Conservation (phyloP, 495 filamentous ascomycete species). For the Lentithecium fluviatile region DNA sequence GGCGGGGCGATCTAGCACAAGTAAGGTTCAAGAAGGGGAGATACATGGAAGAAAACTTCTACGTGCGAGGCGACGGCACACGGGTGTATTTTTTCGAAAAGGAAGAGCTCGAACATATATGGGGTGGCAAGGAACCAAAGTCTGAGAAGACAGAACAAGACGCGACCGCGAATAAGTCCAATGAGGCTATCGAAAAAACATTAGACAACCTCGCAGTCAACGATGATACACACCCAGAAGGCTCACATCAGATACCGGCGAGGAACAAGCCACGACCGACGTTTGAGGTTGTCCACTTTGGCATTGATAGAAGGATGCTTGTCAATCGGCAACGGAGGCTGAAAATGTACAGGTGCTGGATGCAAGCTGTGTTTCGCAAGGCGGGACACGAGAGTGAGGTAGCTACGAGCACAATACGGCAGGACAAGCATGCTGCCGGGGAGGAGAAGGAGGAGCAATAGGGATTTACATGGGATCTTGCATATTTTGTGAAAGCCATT, state of each 20-base stretch:
- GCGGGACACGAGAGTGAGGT: slow-evolving; percentile 39
- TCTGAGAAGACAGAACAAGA: slow-evolving; percentile 21
- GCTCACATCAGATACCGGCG: neutral
- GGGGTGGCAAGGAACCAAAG: slow-evolving; percentile 51
- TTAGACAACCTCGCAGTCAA: slow-evolving; percentile 5
- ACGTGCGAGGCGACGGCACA: slow-evolving; percentile 91
- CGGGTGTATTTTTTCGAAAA: slow-evolving; percentile 95
- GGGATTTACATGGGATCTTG: too few relatives aligned
- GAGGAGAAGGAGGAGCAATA: slow-evolving; percentile 4
- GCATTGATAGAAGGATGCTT: slow-evolving; percentile 78
- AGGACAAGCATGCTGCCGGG: slow-evolving; percentile 17
- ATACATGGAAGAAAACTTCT: slow-evolving; percentile 94
- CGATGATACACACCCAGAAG: slow-evolving; percentile 29
- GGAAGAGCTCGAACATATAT: slow-evolving; percentile 77
- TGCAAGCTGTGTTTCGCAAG: slow-evolving; percentile 88
- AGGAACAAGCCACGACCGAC: slow-evolving; percentile 19
- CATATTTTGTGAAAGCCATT: too few relatives aligned
- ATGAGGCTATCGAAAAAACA: slow-evolving; percentile 5
- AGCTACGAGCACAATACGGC: slow-evolving; percentile 27
- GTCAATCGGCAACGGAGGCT: slow-evolving; percentile 86
- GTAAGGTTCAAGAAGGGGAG: slow-evolving; percentile 93
- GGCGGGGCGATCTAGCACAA: slow-evolving; percentile 90
- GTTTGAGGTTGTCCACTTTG: slow-evolving; percentile 75
- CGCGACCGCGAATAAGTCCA: neutral
- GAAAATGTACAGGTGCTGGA: slow-evolving; percentile 99